Base-by-base conservation (phyloP, 2,329 filamentous ascomycete species). In the Ophiocordyceps australis region DNA sequence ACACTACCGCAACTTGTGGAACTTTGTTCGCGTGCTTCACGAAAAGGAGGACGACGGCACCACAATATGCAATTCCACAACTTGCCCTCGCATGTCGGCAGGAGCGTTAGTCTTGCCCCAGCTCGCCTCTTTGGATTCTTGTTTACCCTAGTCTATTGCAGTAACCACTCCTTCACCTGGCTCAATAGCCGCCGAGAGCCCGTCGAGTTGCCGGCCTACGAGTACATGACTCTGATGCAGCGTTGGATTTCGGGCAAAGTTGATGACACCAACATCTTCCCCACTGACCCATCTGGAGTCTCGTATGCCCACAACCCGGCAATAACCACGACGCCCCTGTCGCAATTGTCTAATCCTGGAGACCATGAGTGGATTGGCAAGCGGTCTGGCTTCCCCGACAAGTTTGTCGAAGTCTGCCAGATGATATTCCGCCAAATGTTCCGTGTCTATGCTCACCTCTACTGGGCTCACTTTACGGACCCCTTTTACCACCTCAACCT, bases 381-480 rank as follows among this genome's bases (percentile, higher is more conserved):
- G 57, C 70, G 79, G 24, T 89, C 80, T 32, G 86, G 86, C 4
- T 98, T 98, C 51, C 89, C 89, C 3, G 71, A 78, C 35, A 79
- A 81, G 37, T 95, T 94, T 50, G 64, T 86, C 39, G 71, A 76
- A 33, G 83, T 93, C 38, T 89, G 86, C 59, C 83, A 91, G 59
- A 76, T 76, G 36, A 89, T 94, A 42, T 86, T 94, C 59, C 78
- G 85, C 41, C 89, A 94, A 55, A 95, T 98, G 77, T 95, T 98
- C 63, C 79, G 89, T 31, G 86, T 94, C 39, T 98, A 98, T 46
- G 77, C 89, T 24, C 89, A 98, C 52, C 72, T 98, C 32, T 98
- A 98, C 61, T 94, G 92, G 67, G 81, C 85, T 30, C 89, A 98
- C 52, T 98, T 81, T 52, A 58, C 74, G 32, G 77, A 82, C 37